Evolutionary conservation across 2,329 filamentous ascomycete genomes (phyloP).

Genomic region (Epichloe sibirici): DNA sequence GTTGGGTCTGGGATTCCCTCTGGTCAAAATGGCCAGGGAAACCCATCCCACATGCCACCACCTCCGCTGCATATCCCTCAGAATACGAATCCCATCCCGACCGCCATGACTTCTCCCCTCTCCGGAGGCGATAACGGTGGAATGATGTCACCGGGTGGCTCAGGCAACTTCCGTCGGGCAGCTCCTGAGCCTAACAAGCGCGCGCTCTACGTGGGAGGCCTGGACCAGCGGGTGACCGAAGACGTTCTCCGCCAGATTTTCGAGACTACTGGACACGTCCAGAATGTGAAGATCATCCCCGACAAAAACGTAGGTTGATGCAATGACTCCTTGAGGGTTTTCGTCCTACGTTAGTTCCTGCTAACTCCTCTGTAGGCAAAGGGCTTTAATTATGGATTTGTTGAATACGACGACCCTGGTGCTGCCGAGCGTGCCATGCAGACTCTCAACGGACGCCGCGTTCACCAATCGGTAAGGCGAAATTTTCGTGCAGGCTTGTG

Average conservation of each 20-base stretch:
- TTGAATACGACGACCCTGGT: constrained; percentile 96
- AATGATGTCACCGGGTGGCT: constrained; percentile 77
- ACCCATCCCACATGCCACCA: constrained; percentile 71
- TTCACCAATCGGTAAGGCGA: constrained; percentile 72
- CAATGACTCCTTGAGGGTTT: constrained; percentile 6
- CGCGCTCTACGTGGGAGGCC: constrained; percentile 86
- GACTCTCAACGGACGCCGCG: constrained; percentile 86
- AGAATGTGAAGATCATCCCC: constrained; percentile 98
- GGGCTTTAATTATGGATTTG: constrained; percentile 97
- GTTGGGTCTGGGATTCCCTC: constrained; percentile 41
- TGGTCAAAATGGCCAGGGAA: constrained; percentile 57
- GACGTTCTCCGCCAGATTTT: constrained; percentile 96
- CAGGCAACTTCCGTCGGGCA: constrained; percentile 73
- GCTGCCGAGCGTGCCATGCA: constrained; percentile 95
- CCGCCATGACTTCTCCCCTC: constrained; percentile 80
- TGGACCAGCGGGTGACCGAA: constrained; percentile 91
- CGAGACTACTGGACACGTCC: constrained; percentile 94
- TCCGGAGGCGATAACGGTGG: constrained; percentile 49
- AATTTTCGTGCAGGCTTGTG: background rate
- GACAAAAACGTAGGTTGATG: constrained; percentile 91
- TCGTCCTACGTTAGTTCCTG: background rate
- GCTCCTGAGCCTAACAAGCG: constrained; percentile 98
- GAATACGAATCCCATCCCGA: constrained; percentile 92
- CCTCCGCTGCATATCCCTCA: constrained; percentile 88
- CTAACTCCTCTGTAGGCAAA: constrained; percentile 53